phyloP scores from a whole-genome alignment of 2,329 filamentous ascomycete genomes.

The Diaporthe vexans region DNA sequence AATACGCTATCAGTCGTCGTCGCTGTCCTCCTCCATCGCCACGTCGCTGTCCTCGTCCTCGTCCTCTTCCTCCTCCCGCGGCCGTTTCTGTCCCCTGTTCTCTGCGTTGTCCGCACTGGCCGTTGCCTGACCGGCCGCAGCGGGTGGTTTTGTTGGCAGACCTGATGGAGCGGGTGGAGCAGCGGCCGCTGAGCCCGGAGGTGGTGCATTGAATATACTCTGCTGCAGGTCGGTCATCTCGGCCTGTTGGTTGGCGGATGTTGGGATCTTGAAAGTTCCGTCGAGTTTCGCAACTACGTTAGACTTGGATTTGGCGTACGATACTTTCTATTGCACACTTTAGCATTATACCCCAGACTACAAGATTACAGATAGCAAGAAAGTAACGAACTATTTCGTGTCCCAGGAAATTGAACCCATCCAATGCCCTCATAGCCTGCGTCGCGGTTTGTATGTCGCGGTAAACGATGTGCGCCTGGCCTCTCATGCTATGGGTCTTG shows the following conservation, averaged over 20 bases:
- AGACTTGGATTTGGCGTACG: conserved; percentile 92
- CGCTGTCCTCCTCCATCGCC: conserved; percentile 78
- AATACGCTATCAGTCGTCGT: conserved; percentile 70
- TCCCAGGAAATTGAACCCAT: conserved; percentile 89
- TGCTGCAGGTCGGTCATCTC: conserved; percentile 82
- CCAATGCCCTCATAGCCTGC: conserved; percentile 90
- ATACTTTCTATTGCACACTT: conserved; percentile 76
- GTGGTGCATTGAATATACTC: conserved; percentile 82
- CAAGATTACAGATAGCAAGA: not conserved
- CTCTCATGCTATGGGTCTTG: conserved; percentile 92
- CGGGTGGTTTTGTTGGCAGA: conserved; percentile 64
- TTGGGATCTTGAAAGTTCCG: conserved; percentile 84
- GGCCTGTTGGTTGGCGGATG: conserved; percentile 65
- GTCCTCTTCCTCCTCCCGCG: conserved; percentile 77
- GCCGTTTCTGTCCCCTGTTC: conserved; percentile 76
- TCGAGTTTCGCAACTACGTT: conserved; percentile 91
- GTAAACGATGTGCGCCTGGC: conserved; percentile 94
- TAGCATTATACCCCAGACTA: conserved; percentile 35
- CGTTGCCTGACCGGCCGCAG: conserved; percentile 62
- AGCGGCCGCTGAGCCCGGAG: conserved; percentile 63
- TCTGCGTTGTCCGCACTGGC: conserved; percentile 67
- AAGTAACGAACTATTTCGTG: conserved; percentile 80
- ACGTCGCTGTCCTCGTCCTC: conserved; percentile 74
- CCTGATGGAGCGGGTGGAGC: conserved; percentile 53
- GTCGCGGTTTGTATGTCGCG: conserved; percentile 92